phyloP scores from a whole-genome alignment of 352 stramenopile species.

The Globisporangium recalcitrans region DNA sequence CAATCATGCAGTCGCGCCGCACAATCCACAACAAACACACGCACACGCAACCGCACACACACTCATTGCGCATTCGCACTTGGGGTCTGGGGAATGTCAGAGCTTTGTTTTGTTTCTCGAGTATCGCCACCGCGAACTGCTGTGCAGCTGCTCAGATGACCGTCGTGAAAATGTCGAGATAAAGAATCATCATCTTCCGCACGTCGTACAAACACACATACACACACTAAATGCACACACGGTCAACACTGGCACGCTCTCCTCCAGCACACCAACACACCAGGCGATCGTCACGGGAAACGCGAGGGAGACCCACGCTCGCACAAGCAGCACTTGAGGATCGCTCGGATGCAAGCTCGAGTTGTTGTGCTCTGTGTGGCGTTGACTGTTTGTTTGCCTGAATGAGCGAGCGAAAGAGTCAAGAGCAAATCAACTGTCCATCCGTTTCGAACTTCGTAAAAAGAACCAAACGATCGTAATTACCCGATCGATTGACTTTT shows the following conservation, averaged over 20 bases:
- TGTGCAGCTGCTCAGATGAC: slow-evolving; percentile 72
- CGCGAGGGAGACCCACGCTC: no score
- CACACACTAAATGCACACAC: slow-evolving; percentile 9
- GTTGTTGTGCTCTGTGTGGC: no score
- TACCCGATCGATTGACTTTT: no score
- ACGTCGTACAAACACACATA: slow-evolving; percentile 11
- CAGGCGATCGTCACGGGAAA: no score
- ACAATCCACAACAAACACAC: slow-evolving; percentile 17
- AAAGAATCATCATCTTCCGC: slow-evolving; percentile 83
- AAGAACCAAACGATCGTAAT: no score
- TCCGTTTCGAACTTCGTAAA: no score
- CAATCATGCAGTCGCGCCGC: not conserved
- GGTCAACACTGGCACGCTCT: slow-evolving; percentile 9
- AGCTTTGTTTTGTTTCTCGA: slow-evolving; percentile 82
- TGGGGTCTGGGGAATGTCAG: slow-evolving; percentile 55
- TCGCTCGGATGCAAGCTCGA: no score
- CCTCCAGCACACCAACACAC: no score
- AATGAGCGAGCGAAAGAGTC: no score
- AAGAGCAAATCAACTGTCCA: no score
- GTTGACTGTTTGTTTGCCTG: no score
- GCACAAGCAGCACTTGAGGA: no score
- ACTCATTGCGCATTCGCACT: slow-evolving; percentile 14
- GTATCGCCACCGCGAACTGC: slow-evolving; percentile 65
- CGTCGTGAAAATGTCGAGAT: slow-evolving; percentile 89
- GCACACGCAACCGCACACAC: not conserved